Percentiles rank a stretch among this genome's conserved stretches.
These are phyloP conservation scores for Neofusicoccum umdonicola DNA, from an alignment of 2,329 filamentous ascomycete species.

Conservation along the genomic window DNA sequence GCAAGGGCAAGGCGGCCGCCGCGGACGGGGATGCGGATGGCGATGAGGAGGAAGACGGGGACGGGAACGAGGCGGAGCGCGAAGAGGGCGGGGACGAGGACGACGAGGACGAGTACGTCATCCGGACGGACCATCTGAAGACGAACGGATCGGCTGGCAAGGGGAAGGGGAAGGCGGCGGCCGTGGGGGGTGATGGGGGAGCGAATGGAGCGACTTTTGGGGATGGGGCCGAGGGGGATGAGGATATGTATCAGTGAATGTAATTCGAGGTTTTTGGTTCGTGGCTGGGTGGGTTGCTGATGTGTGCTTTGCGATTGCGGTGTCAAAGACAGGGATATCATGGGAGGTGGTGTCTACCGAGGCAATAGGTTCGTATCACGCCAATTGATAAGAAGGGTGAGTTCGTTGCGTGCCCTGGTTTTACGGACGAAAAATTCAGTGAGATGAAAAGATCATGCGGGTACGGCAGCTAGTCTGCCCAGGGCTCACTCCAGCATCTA, in stretches of 20 bases:
- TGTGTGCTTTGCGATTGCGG: no score
- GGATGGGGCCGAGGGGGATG: constrained; percentile 38
- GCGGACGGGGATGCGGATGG: neutral
- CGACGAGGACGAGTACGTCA: constrained; percentile 42
- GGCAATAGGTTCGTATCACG: no score
- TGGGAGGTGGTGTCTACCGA: no score
- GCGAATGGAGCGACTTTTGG: constrained; percentile 33
- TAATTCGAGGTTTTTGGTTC: no score
- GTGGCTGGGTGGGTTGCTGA: no score
- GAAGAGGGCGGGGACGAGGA: constrained; percentile 18
- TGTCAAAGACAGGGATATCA: no score
- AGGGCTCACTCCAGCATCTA: no score
- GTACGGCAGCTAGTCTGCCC: no score
- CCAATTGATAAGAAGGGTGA: no score
- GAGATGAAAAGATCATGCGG: no score
- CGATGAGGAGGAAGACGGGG: neutral
- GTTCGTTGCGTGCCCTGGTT: no score
- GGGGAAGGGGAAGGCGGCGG: constrained; percentile 13
- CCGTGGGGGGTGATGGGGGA: constrained; percentile 28
- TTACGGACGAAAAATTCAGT: no score
- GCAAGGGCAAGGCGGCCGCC: neutral
- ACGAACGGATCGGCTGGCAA: constrained; percentile 32
- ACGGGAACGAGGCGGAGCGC: neutral
- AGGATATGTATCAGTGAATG: constrained; percentile 40
- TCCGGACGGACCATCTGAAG: constrained; percentile 40